Evolutionary conservation across 768 basidiomycete genomes (phyloP), one percentile per base, ranked within the genome.

Genomic region (Coprinopsis cinerea): DNA sequence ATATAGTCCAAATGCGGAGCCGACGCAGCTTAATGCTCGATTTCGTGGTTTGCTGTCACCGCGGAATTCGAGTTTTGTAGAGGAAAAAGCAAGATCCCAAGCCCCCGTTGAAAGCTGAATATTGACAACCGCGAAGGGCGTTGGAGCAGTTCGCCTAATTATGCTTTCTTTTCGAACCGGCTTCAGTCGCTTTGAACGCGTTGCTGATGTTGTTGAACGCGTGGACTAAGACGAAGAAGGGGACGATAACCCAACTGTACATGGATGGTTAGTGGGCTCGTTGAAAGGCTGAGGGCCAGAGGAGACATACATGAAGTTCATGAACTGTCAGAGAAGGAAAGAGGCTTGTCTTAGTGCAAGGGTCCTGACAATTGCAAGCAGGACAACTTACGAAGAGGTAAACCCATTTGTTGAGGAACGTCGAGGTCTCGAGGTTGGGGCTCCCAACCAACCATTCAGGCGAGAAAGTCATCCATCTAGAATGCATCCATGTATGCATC

Each of bases 401-500:
- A 9, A 90, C 81, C 87, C 87, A 92, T 46, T 89, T 72, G 59
- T 82, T 77, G 30, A 90, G 65, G 23, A 71, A 67, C 57, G 88
- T 87, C 6, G 83, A 84, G 0, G 79, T 87, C 58, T 85, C 74
- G 47, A 92, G 66, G 61, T 75, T 86, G 0, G 82, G 79, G 58
- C 79, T 85, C 17, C 85, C 87, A 1, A 77, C 82, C 42, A 92
- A 67, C 88, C 88, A 91, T 66, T 91, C 89, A 0, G 89, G 89
- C 59, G 82, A 83, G 67, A 92, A 92, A 2, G 88, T 92, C 89
- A 92, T 90, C 82, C 82, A 90, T 25, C 82, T 83, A 52, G 27
- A 28, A 17, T 25, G 14, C 28, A 20, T 36, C 20, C 39, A 17
- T 28, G n/a, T 14, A 24, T 36, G 23, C 42, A 24, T 10, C 22